Evolutionary conservation across 768 basidiomycete species (phyloP), one percentile per base, ranked within the genome.

Genomic region (Rossbeevera mucosa): DNA sequence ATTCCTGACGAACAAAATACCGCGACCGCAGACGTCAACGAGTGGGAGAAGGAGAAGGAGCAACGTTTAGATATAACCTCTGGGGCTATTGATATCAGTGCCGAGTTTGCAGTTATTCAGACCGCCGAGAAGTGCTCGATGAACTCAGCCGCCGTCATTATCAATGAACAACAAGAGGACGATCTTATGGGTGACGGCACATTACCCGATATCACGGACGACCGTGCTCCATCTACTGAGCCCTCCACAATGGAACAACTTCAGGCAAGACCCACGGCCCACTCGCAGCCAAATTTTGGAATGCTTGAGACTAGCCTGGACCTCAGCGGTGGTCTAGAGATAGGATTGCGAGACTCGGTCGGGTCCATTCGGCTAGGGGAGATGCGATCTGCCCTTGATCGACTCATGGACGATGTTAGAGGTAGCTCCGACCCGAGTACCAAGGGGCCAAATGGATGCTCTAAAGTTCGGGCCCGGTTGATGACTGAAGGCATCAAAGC

Each of bases 311-410:
- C 58, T 9, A 69, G 58, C 38, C 51, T 67, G 16, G 62, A 66
- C 24, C 44, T 63, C 4, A 58, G 59, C n/a, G 63, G 61, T 16
- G 48, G 63, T 18, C 50, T 62, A 25, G 54, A 67, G 28, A 50
- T 61, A 31, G 55, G 58, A 47, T 43, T 65, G 40, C 62, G 71
- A 57, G 59, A 74, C 71, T 77, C 74, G 13, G 64, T 78, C 63
- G 75, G 76, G 7, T 74, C 77, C 42, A 74, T 81, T 24, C 78
- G 82, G 58, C 81, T 84, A 24, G 77, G 80, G 56, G 86, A 86
- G 44, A 86, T 86, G 79, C 80, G 81, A 54, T 85, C 82, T 54
- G 86, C 86, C 6, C 73, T 88, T 26, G 86, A 88, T 62, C 72
- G 83, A 41, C 72, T 88, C 26, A 85, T 88, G 80, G 83, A 86